Evolutionary conservation across 225 moss, liverwort and hornwort genomes (phyloP), one percentile per base, ranked within the genome.

Genomic region (Neckera pumila): DNA sequence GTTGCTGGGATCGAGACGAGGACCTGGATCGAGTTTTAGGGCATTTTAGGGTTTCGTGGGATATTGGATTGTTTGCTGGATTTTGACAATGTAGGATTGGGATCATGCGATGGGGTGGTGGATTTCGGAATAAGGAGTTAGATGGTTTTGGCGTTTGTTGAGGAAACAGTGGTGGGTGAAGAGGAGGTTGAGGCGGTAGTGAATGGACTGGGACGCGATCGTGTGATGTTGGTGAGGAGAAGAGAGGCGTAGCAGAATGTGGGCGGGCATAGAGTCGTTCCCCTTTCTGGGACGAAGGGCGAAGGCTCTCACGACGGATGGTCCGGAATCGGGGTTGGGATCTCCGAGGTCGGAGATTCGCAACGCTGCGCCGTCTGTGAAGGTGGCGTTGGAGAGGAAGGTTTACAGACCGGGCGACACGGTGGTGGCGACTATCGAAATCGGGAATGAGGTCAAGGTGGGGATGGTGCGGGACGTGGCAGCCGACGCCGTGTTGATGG

Each of bases 391-490:
- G 92, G 98, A 97, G 91, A 95, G 92, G 69, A 94, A 94, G 67
- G 95, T 95, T 14, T 99, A 99, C 91, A 91, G 98, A 75, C 96
- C 98, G 28, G 98, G 98, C 30, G 98, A 97, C 63, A 85, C 93
- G 75, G 95, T 99, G 58, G 94, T 95, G 84, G 96, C 95, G 15
- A 96, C 96, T 31, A 94, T 99, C 84, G 94, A 96, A 47, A 81
- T 97, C 36, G 80, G 89, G 25, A 96, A 96, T 86, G 93, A 93
- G 75, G 42, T 87, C 2, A 78, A 78, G 78, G 57, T 54, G 78
- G 78, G 78, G 26, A 78, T 78, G 89, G 90, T 88, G 75, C 93
- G 93, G 62, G 92, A 95, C 77, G 93, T 86, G 66, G 33, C 90
- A 59, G 89, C 89, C 14, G 95, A 97, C 85, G 96, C 96, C 26